Evolutionary conservation across 805 yeast genomes (phyloP).

Genomic region (Henningerozyma blattae): DNA sequence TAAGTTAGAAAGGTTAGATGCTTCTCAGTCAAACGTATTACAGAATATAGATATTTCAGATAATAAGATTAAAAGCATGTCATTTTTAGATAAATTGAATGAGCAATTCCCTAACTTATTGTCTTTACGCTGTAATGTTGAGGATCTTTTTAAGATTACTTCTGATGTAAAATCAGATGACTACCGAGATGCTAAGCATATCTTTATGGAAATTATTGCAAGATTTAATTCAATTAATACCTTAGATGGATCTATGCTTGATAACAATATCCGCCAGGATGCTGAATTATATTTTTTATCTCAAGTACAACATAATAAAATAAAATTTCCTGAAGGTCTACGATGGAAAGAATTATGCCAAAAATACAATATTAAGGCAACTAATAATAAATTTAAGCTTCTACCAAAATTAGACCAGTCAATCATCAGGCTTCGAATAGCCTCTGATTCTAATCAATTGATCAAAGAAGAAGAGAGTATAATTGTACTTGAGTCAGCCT

Average conservation of each 20-base stretch:
- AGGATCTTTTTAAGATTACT: slow-evolving; percentile 31
- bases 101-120: slow-evolving; percentile 30
- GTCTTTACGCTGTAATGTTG: slow-evolving; percentile 37
- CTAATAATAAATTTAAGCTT: too few relatives aligned
- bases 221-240: slow-evolving; percentile 28
- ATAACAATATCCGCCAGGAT: slow-evolving; percentile 37
- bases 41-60: too few relatives aligned
- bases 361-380: slow-evolving; percentile 22
- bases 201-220: slow-evolving; percentile 32
- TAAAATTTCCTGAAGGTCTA: slow-evolving; percentile 8
- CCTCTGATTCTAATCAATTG: too few relatives aligned
- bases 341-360: slow-evolving; percentile 32
- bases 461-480: too few relatives aligned
- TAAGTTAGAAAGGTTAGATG: slow-evolving; percentile 24
- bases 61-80: slow-evolving; percentile 39
- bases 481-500: slow-evolving; percentile 7
- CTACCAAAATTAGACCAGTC: too few relatives aligned
- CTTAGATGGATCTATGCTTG: slow-evolving; percentile 49
- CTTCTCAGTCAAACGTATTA: too few relatives aligned
- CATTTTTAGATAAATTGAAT: slow-evolving; percentile 33
- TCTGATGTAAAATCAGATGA: slow-evolving; percentile 11
- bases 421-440: too few relatives aligned
- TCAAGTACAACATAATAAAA: slow-evolving; percentile 18
- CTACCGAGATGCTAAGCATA: slow-evolving; percentile 5
- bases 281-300: slow-evolving; percentile 60